Base-by-base conservation (phyloP, 768 basidiomycete species). In the Multifurca ochricompacta region DNA sequence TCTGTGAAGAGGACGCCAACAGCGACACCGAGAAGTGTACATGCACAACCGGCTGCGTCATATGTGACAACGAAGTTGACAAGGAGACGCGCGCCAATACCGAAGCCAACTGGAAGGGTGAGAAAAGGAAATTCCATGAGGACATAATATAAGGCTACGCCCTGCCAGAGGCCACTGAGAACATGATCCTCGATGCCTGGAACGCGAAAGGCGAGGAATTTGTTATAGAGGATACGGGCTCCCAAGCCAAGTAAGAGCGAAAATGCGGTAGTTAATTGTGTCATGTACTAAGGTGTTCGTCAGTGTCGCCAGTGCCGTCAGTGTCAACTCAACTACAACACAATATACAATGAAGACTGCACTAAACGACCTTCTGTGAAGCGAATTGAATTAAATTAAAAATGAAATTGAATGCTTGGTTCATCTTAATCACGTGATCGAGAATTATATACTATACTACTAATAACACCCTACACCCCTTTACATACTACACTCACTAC, bases 201-300 rank as follows among this genome's bases (percentile, higher is more conserved):
- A 19, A 65, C 62, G 27, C 67, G 54, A 71, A 72, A 59, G 70
- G 71, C 58, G 73, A 78, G 59, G 80, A 64, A 68, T 57, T 75
- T 73, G 70, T 86, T 82, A 60, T 87, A 69, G 49, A 81, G 68
- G 51, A 90, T 78, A 56, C 87, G 85, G 44, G 82, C 81, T 60
- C 84, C 83, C 60, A 89, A 76, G 51, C 87, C 87, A 56, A 87
- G 72, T 59, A 89, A 76, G 57, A 90, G 77, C 52, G 87, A 82
- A 58, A 79, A 78, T 51, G 82, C 79, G 60, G 80, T 80, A 31
- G 75, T 73, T 56, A 77, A 67, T 61, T 67, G 55, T 8, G 55
- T 63, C 76, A 77, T 75, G 65, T 47, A 53, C 49, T 23, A 35
- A 21, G 42, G n/a, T n/a, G n/a, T n/a, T n/a, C n/a, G n/a, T n/a